Percentiles rank a stretch among this genome's conserved stretches.
Conservation (phyloP, 768 basidiomycete genomes). For the Neoboletus subvelutipes region DNA sequence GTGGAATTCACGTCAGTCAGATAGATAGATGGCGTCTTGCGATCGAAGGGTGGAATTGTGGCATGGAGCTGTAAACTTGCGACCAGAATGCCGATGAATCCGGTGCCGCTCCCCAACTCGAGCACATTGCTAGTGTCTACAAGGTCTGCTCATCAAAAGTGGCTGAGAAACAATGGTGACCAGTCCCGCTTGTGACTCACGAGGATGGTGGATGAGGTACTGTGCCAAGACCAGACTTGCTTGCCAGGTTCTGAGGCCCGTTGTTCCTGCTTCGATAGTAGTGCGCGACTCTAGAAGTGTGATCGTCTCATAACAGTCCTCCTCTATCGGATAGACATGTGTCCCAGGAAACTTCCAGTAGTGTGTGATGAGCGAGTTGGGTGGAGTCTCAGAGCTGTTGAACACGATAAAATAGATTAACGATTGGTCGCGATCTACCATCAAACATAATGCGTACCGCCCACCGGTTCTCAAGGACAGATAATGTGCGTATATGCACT, state of each 20-base stretch:
- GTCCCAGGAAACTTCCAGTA: constrained; percentile 47
- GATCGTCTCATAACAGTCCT: constrained; percentile 36
- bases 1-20: constrained; percentile 66
- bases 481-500: constrained; percentile 63
- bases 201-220: constrained; percentile 55
- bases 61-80: constrained; percentile 50
- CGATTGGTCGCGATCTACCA: background rate
- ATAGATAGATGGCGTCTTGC: constrained; percentile 34
- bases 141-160: background rate
- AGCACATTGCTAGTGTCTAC: constrained; percentile 47
- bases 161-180: background rate
- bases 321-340: background rate
- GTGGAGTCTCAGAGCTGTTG: constrained; percentile 28
- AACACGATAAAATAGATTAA: background rate
- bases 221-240: constrained; percentile 67
- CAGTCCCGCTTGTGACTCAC: constrained; percentile 35
- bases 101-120: constrained; percentile 74
- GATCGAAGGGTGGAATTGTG: background rate
- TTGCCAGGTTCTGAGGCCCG: constrained; percentile 77
- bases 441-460: constrained; percentile 10
- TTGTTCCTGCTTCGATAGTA: constrained; percentile 73
- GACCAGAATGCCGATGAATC: constrained; percentile 69
- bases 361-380: constrained; percentile 61
- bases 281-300: constrained; percentile 75
- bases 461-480: constrained; percentile 44